Evolutionary conservation across 768 basidiomycete species (phyloP).

Genomic region (Leucogyrophana mollusca): DNA sequence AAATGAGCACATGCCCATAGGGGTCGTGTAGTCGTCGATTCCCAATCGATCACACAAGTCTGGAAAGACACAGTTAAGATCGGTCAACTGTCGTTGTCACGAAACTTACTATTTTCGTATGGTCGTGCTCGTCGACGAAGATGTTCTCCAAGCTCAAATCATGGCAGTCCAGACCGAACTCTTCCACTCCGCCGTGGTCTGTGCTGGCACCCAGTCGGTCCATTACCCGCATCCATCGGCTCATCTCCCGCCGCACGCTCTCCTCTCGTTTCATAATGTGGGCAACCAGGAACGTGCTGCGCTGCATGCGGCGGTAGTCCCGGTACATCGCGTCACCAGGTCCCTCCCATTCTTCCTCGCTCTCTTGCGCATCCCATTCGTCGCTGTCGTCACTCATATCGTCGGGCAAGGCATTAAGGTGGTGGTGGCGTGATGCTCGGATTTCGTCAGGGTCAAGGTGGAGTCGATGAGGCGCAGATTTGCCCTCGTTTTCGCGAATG

Average conservation of each 20-base stretch:
- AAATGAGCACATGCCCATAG: conserved; percentile 85
- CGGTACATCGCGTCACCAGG: conserved; percentile 78
- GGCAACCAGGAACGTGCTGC: conserved; percentile 74
- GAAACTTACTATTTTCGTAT: conserved; percentile 71
- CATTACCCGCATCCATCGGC: conserved; percentile 68
- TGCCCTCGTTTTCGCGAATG: conserved; percentile 74
- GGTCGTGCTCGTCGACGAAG: conserved; percentile 72
- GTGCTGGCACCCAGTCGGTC: conserved; percentile 44
- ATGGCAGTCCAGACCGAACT: conserved; percentile 82
- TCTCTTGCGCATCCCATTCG: conserved; percentile 78
- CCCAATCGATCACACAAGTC: conserved; percentile 91
- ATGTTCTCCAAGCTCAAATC: conserved; percentile 84
- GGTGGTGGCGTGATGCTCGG: conserved; percentile 66
- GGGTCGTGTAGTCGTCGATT: conserved; percentile 84
- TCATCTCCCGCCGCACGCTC: conserved; percentile 66
- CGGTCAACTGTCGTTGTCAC: too few species aligned
- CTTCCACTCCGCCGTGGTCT: conserved; percentile 41
- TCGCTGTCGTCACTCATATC: conserved; percentile 77
- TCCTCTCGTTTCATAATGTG: conserved; percentile 67
- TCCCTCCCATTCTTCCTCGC: conserved; percentile 78
- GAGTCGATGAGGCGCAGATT: conserved; percentile 68
- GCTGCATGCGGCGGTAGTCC: conserved; percentile 80
- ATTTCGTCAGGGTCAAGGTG: conserved; percentile 84
- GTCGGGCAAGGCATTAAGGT: conserved; percentile 62
- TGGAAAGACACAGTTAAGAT: conserved; percentile 28